Conservation (phyloP, 163 green algal genomes). For the Coccomyxa subellipsoidea region DNA sequence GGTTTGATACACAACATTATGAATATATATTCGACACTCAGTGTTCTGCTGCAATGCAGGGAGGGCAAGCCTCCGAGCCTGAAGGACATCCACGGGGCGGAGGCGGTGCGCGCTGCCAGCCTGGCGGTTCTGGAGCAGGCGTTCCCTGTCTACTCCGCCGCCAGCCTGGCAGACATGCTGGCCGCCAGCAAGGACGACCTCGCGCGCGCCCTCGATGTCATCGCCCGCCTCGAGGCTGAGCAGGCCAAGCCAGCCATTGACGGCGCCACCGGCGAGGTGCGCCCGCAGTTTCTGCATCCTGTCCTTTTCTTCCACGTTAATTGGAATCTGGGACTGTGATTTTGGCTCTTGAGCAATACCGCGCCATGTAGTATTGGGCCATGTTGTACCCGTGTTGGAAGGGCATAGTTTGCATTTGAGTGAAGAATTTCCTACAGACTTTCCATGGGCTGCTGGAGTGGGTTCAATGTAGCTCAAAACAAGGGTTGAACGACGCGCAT, state of each 20-base stretch:
- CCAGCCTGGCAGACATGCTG: constrained; percentile 34
- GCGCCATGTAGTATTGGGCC: too few relatives aligned
- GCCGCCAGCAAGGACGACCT: constrained; percentile 26
- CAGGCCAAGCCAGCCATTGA: constrained; percentile 17
- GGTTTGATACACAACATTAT: background rate
- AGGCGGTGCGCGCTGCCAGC: background rate
- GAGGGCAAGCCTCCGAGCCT: background rate
- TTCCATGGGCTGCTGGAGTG: too few relatives aligned
- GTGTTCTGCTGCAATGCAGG: background rate
- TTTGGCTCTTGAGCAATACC: too few relatives aligned
- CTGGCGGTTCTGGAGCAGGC: constrained; percentile 36
- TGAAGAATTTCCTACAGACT: too few relatives aligned
- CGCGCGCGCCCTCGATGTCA: constrained; percentile 28
- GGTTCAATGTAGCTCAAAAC: too few relatives aligned
- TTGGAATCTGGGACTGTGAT: too few relatives aligned
- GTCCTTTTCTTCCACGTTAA: too few relatives aligned
- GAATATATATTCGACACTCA: background rate
- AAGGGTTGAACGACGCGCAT: too few relatives aligned
- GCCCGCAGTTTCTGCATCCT: too few relatives aligned
- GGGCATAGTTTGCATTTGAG: too few relatives aligned
- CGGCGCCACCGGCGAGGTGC: constrained; percentile 12
- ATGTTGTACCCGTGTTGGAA: too few relatives aligned
- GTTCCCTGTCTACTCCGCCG: constrained; percentile 37
- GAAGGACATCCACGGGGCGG: background rate
- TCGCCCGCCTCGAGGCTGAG: constrained; percentile 48